Evolutionary conservation across 2,329 filamentous ascomycete species (phyloP), one percentile per base, ranked within the genome.

Genomic region (Colletotrichum acutatum): DNA sequence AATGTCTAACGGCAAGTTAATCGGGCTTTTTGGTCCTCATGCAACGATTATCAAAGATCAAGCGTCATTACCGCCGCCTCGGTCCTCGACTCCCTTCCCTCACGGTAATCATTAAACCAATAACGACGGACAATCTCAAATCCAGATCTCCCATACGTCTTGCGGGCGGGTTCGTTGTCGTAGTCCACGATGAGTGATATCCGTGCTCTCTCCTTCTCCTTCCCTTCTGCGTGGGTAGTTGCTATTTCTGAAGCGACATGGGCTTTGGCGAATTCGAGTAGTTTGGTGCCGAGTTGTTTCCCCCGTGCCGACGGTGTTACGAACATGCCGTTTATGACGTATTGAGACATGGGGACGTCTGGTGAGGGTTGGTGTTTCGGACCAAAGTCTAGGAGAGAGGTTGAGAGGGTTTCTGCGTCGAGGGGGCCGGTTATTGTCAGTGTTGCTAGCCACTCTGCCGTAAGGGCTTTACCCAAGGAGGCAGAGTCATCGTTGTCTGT

Each of bases 61-160:
- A 70, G 14, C 57, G 30, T 7, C 70, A 74, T 74, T 1, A 74
- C 66, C 5, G 60, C 72, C 52, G 69, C 72, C 61, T 74, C 70
- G 0, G 72, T 74, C 30, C 37, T 34, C n/a, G 30, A 11, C 12
- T 24, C 49, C 22, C 65, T 28, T 3, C 72, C 70, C 16, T 49
- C 52, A 11, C 72, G 60, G 8, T 54, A 53, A 42, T 73, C 70
- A 19, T 73, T 34, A n/a, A 73, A 73, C 61, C 65, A 73, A 22
- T 74, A 74, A 24, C 72, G 70, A 32, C 70, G 52, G n/a, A 67
- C 62, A 1, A 65, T 14, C 22, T 32, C 24, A 11, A 74, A 74
- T 2, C 61, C 70, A 9, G 19, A 66, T 11, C 22, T 42, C 52
- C 57, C 46, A 19, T 74, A 74, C n/a, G 66, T 66, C 11, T 16